A percentile compares a stretch with the other conserved stretches of the same genome.
These are phyloP conservation scores for Phytophthora boehmeriae DNA, from an alignment of 352 stramenopile genomes.

Conservation along the genomic window DNA sequence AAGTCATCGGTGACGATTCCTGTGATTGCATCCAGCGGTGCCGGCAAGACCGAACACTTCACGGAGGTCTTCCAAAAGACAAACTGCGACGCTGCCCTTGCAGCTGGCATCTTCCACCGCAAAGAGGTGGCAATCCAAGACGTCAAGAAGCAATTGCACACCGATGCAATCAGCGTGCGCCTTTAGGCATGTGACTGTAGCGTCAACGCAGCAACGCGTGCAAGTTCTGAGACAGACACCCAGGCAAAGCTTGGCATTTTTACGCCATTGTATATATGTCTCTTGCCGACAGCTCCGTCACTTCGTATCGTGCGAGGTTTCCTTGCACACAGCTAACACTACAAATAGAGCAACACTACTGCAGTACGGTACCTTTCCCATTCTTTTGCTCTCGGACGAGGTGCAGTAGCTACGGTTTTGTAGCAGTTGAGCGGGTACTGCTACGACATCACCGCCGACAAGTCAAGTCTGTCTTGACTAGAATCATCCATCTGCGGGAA, in stretches of 20 bases:
- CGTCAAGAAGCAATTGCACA: conserved; percentile 93
- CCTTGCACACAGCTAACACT: conserved; percentile 13
- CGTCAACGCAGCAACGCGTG: conserved; percentile 12
- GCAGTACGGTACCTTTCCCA: conserved; percentile 4
- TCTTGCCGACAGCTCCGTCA: conserved; percentile 19
- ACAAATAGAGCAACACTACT: conserved; percentile 31
- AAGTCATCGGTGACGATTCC: conserved; percentile 94
- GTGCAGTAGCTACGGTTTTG: too few species aligned
- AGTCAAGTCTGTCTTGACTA: background rate
- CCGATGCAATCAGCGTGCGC: conserved; percentile 74
- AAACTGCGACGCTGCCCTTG: conserved; percentile 95
- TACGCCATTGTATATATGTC: too few species aligned
- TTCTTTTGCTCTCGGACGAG: background rate
- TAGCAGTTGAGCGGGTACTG: background rate
- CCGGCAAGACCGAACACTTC: conserved; percentile 95
- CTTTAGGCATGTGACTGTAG: conserved; percentile 31
- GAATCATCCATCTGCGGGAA: conserved; percentile 19
- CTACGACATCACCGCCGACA: background rate
- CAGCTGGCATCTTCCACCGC: conserved; percentile 98
- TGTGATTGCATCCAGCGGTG: conserved; percentile 97
- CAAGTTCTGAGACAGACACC: background rate
- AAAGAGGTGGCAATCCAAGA: conserved; percentile 95
- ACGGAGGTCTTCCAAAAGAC: conserved; percentile 93
- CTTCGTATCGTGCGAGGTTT: conserved; percentile 13
- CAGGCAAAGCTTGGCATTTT: conserved; percentile 7